These are phyloP conservation scores for Xylariaceae sp. DNA, from an alignment of 2,329 filamentous ascomycete species.

Conservation along the genomic window DNA sequence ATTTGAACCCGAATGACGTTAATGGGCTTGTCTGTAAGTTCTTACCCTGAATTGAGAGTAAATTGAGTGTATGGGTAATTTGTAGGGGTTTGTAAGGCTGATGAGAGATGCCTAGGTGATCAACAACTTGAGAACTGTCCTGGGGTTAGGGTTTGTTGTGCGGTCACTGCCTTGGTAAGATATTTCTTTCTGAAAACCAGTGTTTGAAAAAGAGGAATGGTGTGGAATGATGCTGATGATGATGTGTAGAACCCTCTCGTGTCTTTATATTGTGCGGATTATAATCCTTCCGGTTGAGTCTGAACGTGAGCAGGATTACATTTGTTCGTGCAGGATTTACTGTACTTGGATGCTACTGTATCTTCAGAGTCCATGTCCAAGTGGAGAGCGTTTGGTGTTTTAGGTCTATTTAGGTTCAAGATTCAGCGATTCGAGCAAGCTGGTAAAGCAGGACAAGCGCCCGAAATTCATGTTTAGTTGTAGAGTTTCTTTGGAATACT, in stretches of 20 bases:
- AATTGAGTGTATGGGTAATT: background rate
- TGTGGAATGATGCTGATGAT: conserved; percentile 1
- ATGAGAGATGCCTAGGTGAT: too few relatives aligned
- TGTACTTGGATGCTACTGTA: background rate
- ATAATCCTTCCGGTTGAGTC: conserved; percentile 6
- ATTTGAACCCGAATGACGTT: conserved; percentile 28
- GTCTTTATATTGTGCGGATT: conserved; percentile 25
- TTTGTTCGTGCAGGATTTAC: background rate
- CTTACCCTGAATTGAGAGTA: background rate
- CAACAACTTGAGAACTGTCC: conserved; percentile 21
- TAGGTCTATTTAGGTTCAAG: background rate
- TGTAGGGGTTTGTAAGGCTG: background rate
- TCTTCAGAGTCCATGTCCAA: too few relatives aligned
- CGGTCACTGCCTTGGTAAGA: conserved; percentile 30
- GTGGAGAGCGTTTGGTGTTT: background rate
- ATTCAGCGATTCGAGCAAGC: background rate
- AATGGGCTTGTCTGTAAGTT: conserved; percentile 30
- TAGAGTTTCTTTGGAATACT: background rate
- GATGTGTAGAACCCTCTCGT: conserved; percentile 26
- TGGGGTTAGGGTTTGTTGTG: conserved; percentile 30
- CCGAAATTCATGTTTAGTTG: conserved; percentile 1
- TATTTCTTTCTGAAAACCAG: background rate
- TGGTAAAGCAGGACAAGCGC: background rate
- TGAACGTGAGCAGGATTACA: background rate
- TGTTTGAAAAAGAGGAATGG: too few relatives aligned